Evolutionary conservation across 1,284 basidiomycete species (phyloP).

Genomic region (Tilletia walkeri): DNA sequence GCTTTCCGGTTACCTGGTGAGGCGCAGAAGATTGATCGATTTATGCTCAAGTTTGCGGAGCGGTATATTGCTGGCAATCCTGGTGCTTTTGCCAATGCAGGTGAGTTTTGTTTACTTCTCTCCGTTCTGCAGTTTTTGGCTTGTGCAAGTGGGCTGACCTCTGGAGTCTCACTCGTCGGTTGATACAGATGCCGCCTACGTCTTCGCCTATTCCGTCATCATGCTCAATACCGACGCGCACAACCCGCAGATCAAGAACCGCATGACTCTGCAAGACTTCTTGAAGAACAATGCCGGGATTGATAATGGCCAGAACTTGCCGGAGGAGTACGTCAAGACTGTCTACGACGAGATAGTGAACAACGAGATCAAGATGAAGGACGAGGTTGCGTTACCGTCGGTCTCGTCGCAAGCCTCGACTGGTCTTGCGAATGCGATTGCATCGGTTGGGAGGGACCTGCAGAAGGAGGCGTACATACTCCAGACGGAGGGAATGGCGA

Average conservation of each 20-base stretch:
- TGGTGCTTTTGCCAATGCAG: slow-evolving; percentile 50
- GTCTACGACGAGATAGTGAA: slow-evolving; percentile 54
- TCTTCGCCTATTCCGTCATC: slow-evolving; percentile 56
- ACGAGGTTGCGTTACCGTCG: slow-evolving; percentile 38
- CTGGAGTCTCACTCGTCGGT: not conserved
- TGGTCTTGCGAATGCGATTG: slow-evolving; percentile 49
- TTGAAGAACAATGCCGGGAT: slow-evolving; percentile 56
- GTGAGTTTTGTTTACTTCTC: not conserved
- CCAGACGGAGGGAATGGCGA: slow-evolving; percentile 55
- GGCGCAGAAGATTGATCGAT: slow-evolving; percentile 55
- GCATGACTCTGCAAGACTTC: slow-evolving; percentile 54
- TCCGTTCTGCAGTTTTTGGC: not conserved
- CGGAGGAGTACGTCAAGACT: slow-evolving; percentile 46
- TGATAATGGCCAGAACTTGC: slow-evolving; percentile 51
- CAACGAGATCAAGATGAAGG: slow-evolving; percentile 57
- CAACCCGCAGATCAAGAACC: slow-evolving; percentile 54
- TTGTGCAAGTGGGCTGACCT: not conserved
- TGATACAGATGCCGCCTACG: slow-evolving; percentile 49
- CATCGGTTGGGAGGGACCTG: slow-evolving; percentile 51
- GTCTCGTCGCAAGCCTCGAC: slow-evolving; percentile 24
- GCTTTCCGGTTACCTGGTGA: slow-evolving; percentile 54
- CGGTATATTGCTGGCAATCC: slow-evolving; percentile 53
- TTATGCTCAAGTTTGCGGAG: slow-evolving; percentile 56
- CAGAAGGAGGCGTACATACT: slow-evolving; percentile 54
- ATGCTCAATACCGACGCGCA: slow-evolving; percentile 56